Percentiles rank a stretch among this genome's conserved stretches.
phyloP scores from a whole-genome alignment of 2,329 filamentous ascomycete genomes.

The Stenocarpella maydis region DNA sequence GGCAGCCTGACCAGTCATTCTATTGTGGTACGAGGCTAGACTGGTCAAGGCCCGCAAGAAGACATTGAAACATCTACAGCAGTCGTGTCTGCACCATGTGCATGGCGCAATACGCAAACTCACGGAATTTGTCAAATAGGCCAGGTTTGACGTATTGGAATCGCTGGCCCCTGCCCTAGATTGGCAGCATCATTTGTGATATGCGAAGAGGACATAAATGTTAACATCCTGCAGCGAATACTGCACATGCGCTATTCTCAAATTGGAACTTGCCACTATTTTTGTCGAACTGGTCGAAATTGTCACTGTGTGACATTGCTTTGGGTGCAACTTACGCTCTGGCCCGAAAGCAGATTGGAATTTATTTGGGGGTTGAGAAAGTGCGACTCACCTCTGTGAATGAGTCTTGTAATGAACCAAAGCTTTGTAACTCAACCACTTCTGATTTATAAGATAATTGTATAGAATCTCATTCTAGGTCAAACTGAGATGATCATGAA shows the following conservation, averaged over 20 bases:
- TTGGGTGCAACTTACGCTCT: too few species aligned
- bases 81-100: neutral
- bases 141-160: neutral
- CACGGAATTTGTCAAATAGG: neutral
- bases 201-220: too few species aligned
- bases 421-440: neutral
- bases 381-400: neutral
- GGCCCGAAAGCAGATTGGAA: too few species aligned
- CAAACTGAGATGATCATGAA: neutral
- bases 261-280: too few species aligned
- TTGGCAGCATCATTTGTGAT: neutral
- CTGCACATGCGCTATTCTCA: too few species aligned
- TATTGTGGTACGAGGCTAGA: neutral
- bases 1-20: neutral
- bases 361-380: neutral
- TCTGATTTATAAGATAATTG: too few species aligned
- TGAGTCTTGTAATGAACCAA: neutral
- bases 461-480: too few species aligned
- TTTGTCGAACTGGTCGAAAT: too few species aligned
- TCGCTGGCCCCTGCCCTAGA: neutral
- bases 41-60: neutral
- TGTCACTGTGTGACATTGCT: too few species aligned
- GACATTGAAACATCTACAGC: neutral
- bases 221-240: too few species aligned
- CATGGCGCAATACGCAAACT: neutral